phyloP scores from a whole-genome alignment of 441 rosid species.

The Manihot esculenta region DNA sequence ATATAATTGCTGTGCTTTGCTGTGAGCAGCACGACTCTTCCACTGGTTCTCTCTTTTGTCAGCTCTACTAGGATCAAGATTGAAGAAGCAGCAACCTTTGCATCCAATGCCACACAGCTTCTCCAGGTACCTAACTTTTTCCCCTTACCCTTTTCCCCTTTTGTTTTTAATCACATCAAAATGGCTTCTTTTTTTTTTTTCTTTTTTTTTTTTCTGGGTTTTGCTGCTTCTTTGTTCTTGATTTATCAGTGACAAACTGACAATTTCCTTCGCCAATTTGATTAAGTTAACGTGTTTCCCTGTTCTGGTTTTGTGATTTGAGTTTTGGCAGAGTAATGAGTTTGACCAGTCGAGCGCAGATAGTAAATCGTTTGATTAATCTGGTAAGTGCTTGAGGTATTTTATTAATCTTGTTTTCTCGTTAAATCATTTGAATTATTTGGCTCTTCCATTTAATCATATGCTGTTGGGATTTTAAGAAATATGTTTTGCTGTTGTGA shows the following conservation, averaged over 20 bases:
- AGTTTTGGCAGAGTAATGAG: constrained; percentile 36
- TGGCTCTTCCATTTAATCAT: too few species aligned
- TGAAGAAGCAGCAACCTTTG: too few species aligned
- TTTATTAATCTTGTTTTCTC: not conserved
- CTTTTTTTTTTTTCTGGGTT: not conserved
- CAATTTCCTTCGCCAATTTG: not conserved
- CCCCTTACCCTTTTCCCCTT: not conserved
- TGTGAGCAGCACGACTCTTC: too few species aligned
- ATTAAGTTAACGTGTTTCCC: constrained; percentile 3
- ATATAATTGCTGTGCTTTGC: too few species aligned
- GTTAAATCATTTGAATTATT: not conserved
- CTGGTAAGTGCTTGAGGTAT: constrained; percentile 34
- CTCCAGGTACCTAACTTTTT: too few species aligned
- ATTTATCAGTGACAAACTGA: not conserved
- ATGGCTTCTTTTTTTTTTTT: not conserved
- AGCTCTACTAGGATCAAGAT: too few species aligned
- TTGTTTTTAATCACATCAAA: not conserved
- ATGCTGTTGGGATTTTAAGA: not conserved
- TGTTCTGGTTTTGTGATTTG: not conserved
- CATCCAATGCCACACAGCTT: too few species aligned
- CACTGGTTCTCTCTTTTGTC: too few species aligned
- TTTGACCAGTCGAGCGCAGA: constrained; percentile 26
- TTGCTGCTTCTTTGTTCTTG: not conserved
- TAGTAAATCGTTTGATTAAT: constrained; percentile 24
- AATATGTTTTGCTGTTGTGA: not conserved